Evolutionary conservation across 2,329 filamentous ascomycete genomes (phyloP).

Genomic region (Arachnopeziza araneosa): DNA sequence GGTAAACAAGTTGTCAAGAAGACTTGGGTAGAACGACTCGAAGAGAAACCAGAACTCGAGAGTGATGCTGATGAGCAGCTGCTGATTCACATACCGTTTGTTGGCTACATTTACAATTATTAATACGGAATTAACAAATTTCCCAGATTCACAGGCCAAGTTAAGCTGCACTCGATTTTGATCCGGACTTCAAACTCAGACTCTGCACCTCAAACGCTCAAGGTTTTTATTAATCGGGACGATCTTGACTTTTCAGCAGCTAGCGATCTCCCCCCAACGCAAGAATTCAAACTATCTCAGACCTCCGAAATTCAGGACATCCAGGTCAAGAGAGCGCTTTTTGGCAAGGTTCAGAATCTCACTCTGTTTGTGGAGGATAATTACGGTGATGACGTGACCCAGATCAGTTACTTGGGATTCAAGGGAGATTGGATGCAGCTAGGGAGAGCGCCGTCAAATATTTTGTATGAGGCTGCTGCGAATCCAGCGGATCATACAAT

Average conservation of each 20-base stretch:
- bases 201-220: conserved; percentile 74
- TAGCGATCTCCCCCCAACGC: conserved; percentile 63
- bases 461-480: conserved; percentile 89
- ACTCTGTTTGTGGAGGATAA: conserved; percentile 91
- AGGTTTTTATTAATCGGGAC: conserved; percentile 81
- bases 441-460: conserved; percentile 75
- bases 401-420: conserved; percentile 81
- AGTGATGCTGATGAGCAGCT: conserved; percentile 91
- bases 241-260: conserved; percentile 80
- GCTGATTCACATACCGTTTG: conserved; percentile 85
- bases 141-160: conserved; percentile 79
- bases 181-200: conserved; percentile 69
- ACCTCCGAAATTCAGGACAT: conserved; percentile 82
- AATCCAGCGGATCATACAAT: conserved; percentile 82
- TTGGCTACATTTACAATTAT: conserved; percentile 15
- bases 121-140: background rate
- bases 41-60: conserved; percentile 65
- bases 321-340: conserved; percentile 79
- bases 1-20: conserved; percentile 79
- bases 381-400: conserved; percentile 72
- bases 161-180: conserved; percentile 86
- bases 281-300: conserved; percentile 71
- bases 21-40: conserved; percentile 79
- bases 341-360: conserved; percentile 77
- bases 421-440: conserved; percentile 90